phyloP scores from a whole-genome alignment of 169 alveolate genomes.

The Plasmodium sp. region DNA sequence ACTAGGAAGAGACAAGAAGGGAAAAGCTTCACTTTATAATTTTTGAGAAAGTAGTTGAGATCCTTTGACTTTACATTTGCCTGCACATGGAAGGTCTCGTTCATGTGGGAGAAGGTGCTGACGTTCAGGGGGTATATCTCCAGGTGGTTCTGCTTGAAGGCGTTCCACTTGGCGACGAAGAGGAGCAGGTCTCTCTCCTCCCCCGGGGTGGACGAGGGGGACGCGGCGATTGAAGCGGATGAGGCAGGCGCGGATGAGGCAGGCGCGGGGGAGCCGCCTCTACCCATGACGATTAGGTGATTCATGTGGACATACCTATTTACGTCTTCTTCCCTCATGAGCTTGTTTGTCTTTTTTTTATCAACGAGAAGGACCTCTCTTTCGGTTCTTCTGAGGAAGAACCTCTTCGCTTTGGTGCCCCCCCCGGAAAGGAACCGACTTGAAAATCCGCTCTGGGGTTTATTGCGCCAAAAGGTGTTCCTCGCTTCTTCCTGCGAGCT shows the following conservation, averaged over 20 bases:
- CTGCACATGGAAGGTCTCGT: slow-evolving; percentile 7
- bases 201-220: no score
- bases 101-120: slow-evolving; percentile 21
- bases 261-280: not conserved
- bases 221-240: no score
- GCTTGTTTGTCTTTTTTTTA: not conserved
- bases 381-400: not conserved
- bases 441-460: not conserved
- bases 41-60: slow-evolving; percentile 1
- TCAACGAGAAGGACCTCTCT: not conserved
- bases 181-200: not conserved
- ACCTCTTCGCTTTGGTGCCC: not conserved
- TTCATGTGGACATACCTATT: slow-evolving; percentile 14
- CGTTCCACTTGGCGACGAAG: slow-evolving; percentile 30
- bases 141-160: not conserved
- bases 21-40: slow-evolving; percentile 1
- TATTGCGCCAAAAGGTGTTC: not conserved
- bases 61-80: slow-evolving; percentile 12
- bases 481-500: not conserved
- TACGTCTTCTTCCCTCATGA: not conserved
- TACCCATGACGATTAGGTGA: slow-evolving; percentile 34
- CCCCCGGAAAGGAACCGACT: not conserved
- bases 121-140: slow-evolving; percentile 50
- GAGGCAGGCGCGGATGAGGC: not conserved
- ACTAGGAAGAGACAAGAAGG: slow-evolving; percentile 26